Evolutionary conservation across 352 stramenopile species (phyloP).

Genomic region (Blastocystis sp.): DNA sequence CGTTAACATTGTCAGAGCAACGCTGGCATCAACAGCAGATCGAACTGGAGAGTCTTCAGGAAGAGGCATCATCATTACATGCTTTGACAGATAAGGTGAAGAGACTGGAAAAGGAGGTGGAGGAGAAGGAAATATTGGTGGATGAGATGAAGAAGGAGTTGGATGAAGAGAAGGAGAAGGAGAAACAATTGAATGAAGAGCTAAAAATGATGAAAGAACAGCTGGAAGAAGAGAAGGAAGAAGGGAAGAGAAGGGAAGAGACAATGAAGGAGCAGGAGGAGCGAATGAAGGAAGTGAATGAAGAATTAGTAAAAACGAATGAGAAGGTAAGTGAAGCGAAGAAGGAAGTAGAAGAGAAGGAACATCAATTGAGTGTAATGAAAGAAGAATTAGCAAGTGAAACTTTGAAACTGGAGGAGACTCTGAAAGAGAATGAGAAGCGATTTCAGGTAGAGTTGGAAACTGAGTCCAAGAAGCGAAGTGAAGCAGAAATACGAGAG

Average conservation of each 20-base stretch:
- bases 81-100: not conserved
- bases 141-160: not conserved
- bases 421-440: not conserved
- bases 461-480: not conserved
- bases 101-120: not conserved
- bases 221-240: slow-evolving; percentile 12
- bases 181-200: not conserved
- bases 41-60: not conserved
- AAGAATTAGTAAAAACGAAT: not conserved
- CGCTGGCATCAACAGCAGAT: not conserved
- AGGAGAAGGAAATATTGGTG: not conserved
- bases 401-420: not conserved
- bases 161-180: not conserved
- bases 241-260: not conserved
- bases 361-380: not conserved
- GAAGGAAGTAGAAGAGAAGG: not conserved
- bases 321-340: not conserved
- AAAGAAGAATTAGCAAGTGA: not conserved
- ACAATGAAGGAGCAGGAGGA: not conserved
- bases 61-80: not conserved
- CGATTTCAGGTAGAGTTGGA: not conserved
- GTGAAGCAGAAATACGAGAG: not conserved
- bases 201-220: not conserved
- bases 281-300: not conserved
- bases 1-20: too few species aligned